Base-by-base conservation (phyloP, 352 stramenopile genomes). In the Globisporangium nunn region DNA sequence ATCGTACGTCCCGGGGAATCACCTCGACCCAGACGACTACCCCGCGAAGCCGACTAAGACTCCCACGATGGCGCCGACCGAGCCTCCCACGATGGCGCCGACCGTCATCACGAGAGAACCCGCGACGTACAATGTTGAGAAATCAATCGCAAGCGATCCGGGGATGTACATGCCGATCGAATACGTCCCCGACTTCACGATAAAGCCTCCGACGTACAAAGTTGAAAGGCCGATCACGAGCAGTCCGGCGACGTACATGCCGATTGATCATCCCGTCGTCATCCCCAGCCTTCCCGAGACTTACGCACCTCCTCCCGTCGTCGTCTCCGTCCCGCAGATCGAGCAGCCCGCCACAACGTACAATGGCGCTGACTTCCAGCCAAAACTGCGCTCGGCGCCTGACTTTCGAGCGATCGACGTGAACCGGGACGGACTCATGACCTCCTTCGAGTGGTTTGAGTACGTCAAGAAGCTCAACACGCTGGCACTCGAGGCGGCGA, bases 401-500 rank as follows among this genome's bases (percentile, higher is more conserved):
- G 35, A 50, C 47, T 60, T 60, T 47, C 50, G 61, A 3, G 52
- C 66, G 5, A 37, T 74, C 50, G 68, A 76, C 41, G 53, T 37
- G 23, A 39, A 74, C 47, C 39, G 50, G 2, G 58, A 72, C 52
- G 52, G 56, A 30, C 30, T 49, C 7, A 50, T 72, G 50, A 61
- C 53, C 7, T 29, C 52, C 3, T 14, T 52, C 8, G 69, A 77
- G 53, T 72, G 59, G 66, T 50, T 29, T 4, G 58, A 43, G 23
- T 76, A 70, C 48, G 51, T 68, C 18, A 39, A 62, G 12, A 70
- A 68, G 41, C 40, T 76, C 28, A 37, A 56, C 47, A 45, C 40
- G 6, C 54, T 62, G 35, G 63, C 66, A 0, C 15, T 68, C 7
- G 43, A 40, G 2, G 54, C 61, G 15, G 62, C 67, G 35, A 53